A percentile compares a stretch with the other conserved stretches of the same genome.
phyloP scores from a whole-genome alignment of 495 filamentous ascomycete species.

The Corynascus novoguineensis region DNA sequence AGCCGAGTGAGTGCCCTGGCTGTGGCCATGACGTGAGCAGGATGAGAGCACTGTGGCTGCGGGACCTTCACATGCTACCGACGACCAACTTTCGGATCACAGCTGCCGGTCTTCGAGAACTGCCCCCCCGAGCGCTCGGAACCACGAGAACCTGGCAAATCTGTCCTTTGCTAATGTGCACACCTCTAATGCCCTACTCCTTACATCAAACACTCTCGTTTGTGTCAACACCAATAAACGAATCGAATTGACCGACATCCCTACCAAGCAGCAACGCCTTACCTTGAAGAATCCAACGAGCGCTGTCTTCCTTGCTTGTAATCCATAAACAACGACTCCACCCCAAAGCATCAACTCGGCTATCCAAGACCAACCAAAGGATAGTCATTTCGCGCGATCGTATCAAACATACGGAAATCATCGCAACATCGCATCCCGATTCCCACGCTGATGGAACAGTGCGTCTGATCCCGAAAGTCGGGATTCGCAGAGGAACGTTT shows the following conservation, averaged over 20 bases:
- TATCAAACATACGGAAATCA: too few relatives aligned
- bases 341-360: neutral
- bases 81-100: neutral
- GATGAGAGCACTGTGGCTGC: conserved; percentile 17
- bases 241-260: too few relatives aligned
- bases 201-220: conserved; percentile 8
- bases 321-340: too few relatives aligned
- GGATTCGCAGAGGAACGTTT: conserved; percentile 8
- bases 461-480: conserved; percentile 17
- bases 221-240: too few relatives aligned
- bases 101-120: neutral
- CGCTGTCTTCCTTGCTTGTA: too few relatives aligned
- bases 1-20: too few relatives aligned
- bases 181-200: too few relatives aligned
- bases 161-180: neutral
- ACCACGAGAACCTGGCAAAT: neutral
- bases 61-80: conserved; percentile 22
- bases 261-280: too few relatives aligned
- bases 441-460: conserved; percentile 18
- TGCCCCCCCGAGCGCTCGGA: neutral
- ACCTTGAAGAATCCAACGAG: too few relatives aligned
- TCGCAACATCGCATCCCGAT: neutral
- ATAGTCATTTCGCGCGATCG: too few relatives aligned
- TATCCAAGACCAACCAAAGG: too few relatives aligned
- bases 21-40: conserved; percentile 12